Percentiles rank a stretch among this genome's conserved stretches.
Conservation (phyloP, 768 basidiomycete species). For the Leccinum broughii region DNA sequence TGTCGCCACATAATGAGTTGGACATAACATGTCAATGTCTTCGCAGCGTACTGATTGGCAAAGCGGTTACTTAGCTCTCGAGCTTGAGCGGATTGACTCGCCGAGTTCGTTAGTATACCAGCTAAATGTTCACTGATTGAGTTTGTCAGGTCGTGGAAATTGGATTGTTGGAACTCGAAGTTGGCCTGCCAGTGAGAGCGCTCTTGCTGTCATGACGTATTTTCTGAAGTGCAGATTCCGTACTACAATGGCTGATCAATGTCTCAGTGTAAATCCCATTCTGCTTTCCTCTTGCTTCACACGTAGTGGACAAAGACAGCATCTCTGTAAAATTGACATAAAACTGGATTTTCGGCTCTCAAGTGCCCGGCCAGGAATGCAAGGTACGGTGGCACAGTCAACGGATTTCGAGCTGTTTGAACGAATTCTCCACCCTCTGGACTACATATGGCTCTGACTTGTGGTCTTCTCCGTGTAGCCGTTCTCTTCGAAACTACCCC, state of each 20-base stretch:
- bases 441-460: conserved; percentile 70
- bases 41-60: too few species aligned
- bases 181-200: not conserved
- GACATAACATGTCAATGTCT: too few species aligned
- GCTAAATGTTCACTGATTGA: too few species aligned
- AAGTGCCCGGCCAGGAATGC: conserved; percentile 64
- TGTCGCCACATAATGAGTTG: too few species aligned
- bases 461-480: conserved; percentile 75
- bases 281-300: not conserved
- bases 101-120: too few species aligned
- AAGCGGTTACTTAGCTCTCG: too few species aligned
- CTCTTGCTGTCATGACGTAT: not conserved
- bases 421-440: conserved; percentile 64
- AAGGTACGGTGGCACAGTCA: conserved; percentile 81
- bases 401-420: conserved; percentile 35
- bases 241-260: not conserved
- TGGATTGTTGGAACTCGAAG: not conserved
- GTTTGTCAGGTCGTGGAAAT: too few species aligned
- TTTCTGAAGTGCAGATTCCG: not conserved
- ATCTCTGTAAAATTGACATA: conserved; percentile 85
- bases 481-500: not conserved
- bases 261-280: not conserved
- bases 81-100: too few species aligned
- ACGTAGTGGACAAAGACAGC: conserved; percentile 71
- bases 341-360: conserved; percentile 70